Base-by-base conservation (phyloP, 768 basidiomycete genomes). In the Scleroderma bovista region DNA sequence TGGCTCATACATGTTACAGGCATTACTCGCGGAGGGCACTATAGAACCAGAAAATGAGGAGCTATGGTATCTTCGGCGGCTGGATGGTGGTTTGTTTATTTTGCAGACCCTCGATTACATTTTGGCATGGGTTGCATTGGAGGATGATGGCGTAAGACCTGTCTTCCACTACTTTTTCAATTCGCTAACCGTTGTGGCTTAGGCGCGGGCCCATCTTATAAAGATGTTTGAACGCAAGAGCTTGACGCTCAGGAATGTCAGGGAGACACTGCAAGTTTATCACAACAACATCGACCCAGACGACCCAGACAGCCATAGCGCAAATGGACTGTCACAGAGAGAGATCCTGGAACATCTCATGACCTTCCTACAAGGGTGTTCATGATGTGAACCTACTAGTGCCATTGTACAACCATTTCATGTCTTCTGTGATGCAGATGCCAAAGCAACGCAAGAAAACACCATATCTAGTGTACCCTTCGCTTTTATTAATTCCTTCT, bases 71-170 rank as follows among this genome's bases (percentile, higher is more conserved):
- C 71, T 96, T n/a, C 81, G 84, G 29, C 79, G 87, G 48, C 69
- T 98, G 32, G 93, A 96, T 50, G 83, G 84, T 2, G 96, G 96
- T 0, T 68, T 96, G 39, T 93, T 88, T 62, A 87, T 86, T 2
- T 68, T 98, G 8, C 95, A 98, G 60, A 92, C 85, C 16, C 79
- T 92, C 36, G 95, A 98, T 66, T 97, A 94, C 58, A 88, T 97
- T 52, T 69, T 97, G 34, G 93, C 88, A 6, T 99, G 96, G 96
- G 69, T 97, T 23, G 78, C 83, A 48, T 94, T 97, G 93, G 96
- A 99, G 69, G 95, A 98, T 58, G 95, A 98, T 59, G 96, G 95
- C 33, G 96, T 96, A 71, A 49, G 88, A 52, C 16, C 17, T 7
- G 29, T 6, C 16, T 9, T 19, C 37, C 13, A 19, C 19, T 6